Conservation (phyloP, 208 protist species). For the Tritrichomonas musculus region DNA sequence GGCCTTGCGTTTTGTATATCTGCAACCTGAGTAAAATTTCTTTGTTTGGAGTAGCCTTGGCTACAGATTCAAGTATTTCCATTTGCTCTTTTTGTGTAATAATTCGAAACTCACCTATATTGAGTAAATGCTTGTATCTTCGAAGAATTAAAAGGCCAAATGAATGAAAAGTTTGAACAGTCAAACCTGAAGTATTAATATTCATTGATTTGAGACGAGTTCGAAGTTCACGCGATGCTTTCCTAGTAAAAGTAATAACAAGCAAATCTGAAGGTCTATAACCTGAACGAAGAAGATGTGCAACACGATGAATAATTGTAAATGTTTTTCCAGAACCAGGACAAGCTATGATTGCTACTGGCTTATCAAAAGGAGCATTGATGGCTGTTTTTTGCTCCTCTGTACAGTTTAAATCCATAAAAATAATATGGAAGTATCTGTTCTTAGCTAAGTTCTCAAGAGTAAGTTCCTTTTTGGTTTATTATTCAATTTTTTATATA, state of each 20-base stretch:
- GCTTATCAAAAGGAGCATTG: not conserved
- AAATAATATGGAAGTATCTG: no score
- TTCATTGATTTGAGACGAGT: not conserved
- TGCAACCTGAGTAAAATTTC: not conserved
- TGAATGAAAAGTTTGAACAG: conserved; percentile 21
- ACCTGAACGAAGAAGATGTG: not conserved
- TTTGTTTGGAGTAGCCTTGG: not conserved
- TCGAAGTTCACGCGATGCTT: not conserved
- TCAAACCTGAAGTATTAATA: not conserved
- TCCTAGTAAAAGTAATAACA: conserved; percentile 6
- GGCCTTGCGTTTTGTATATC: not conserved
- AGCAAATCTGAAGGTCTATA: not conserved
- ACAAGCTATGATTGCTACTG: conserved; percentile 20
- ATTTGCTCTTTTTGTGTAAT: conserved; percentile 15
- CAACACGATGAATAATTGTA: conserved; percentile 13
- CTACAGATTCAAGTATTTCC: not conserved
- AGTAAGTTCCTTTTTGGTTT: no score
- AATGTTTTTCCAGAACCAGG: conserved; percentile 29
- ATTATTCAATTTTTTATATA: no score
- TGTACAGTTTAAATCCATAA: not conserved
- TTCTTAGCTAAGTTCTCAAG: no score
- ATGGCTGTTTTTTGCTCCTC: not conserved
- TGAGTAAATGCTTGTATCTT: not conserved
- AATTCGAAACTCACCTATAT: not conserved
- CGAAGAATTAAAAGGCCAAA: not conserved